Evolutionary conservation across 805 yeast genomes (phyloP), one percentile per base, ranked within the genome.

Genomic region (Candida xyloterini): DNA sequence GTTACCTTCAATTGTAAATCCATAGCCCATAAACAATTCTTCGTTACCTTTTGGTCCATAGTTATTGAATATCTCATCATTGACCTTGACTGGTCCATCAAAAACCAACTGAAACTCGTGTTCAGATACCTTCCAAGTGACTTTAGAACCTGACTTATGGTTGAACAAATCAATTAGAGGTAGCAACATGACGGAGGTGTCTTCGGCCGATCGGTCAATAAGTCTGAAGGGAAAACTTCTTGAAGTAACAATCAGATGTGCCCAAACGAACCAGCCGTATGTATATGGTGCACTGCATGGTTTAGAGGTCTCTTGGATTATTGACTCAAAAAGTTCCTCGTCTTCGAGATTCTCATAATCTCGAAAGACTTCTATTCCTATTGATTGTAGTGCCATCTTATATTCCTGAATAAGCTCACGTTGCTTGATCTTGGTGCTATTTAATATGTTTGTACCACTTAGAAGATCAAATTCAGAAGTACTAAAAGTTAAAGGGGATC

Each of bases 41-140:
- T 85, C 95, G 54, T 88, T 89, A 0, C 93, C 84, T 59, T 88
- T 89, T 38, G 84, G 78, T 2, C 96, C 97, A 60, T 90, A 89
- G 60, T 86, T 85, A 57, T 89, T 89, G 62, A 63, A 85, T 1
- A 90, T 46, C 55, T 87, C 83, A 2, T 43, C 35, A 10, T 45
- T 40, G 18, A 33, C 20, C 21, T 27, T 18, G 11, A 7, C 5
- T 9, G 7, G 26, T 6, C 37, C 31, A 20, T 46, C 43, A 8
- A 47, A 18, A n/a, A 34, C 34, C 31, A 47, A 36, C 32, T 47
- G 43, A 30, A 50, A 48, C 1, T 40, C 43, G 4, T 50, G 41
- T 5, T 32, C 38, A 4, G 62, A 50, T 15, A 52, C 55, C 9
- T 48, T 53, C 97, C 97, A 90, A 14, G 73, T 63, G 1, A 87